Percentiles rank a stretch among this genome's conserved stretches.
Evolutionary conservation across 441 rosid species (phyloP).

Genomic region (Euphorbia celastroides): DNA sequence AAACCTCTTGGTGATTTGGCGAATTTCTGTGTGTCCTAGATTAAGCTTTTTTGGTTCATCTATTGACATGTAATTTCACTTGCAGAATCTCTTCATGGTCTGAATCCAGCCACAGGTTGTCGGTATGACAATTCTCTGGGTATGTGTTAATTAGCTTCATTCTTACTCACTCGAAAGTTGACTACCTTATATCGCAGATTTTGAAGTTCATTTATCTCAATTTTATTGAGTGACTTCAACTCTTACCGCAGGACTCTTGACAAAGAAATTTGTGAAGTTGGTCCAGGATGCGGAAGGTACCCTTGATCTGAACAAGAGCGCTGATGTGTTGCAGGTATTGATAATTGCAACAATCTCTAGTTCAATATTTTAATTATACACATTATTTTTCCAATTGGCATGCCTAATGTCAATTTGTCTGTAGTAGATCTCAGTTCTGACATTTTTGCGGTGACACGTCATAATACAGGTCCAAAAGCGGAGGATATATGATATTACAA

Average conservation of each 20-base stretch:
- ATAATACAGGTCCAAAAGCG: constrained; percentile 72
- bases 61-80: constrained; percentile 16
- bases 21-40: neutral
- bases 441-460: constrained; percentile 10
- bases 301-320: constrained; percentile 70
- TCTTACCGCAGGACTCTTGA: constrained; percentile 65
- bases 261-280: constrained; percentile 64
- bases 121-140: constrained; percentile 77
- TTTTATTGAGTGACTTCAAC: constrained; percentile 13
- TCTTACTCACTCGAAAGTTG: neutral
- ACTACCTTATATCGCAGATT: neutral
- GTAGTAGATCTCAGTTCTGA: neutral
- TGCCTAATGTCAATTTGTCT: neutral
- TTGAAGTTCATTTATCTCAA: neutral
- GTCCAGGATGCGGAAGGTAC: constrained; percentile 71
- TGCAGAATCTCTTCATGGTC: constrained; percentile 37
- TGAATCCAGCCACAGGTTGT: constrained; percentile 43
- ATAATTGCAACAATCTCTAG: constrained; percentile 2
- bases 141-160: constrained; percentile 17
- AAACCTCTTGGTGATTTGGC: neutral
- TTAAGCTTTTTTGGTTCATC: neutral
- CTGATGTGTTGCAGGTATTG: constrained; percentile 67
- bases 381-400: neutral
- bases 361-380: no score
- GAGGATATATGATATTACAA: constrained; percentile 88